Evolutionary conservation across 2,329 filamentous ascomycete genomes (phyloP).

Genomic region (Aspergillus ibericus): DNA sequence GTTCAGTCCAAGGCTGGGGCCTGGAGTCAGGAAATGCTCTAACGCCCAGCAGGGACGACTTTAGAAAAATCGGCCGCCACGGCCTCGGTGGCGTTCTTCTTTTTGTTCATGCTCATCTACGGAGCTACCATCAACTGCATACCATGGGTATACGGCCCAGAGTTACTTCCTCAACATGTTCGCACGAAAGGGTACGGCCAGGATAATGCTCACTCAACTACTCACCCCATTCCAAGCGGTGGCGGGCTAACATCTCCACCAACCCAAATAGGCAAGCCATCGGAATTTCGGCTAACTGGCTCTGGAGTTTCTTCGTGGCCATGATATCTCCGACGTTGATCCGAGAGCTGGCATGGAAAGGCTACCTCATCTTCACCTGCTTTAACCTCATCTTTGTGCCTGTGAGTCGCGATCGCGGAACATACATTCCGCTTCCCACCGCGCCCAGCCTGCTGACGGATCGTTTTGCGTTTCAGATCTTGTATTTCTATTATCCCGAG

Average conservation of each 20-base stretch:
- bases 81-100: constrained; percentile 53
- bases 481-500: constrained; percentile 52
- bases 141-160: constrained; percentile 53
- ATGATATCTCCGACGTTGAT: constrained; percentile 39
- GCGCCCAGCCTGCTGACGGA: background rate
- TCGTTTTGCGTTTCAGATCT: constrained; percentile 21
- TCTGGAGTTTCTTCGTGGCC: constrained; percentile 51
- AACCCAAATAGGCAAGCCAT: constrained; percentile 39
- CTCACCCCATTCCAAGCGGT: constrained; percentile 2
- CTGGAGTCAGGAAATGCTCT: background rate
- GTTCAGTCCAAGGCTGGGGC: background rate
- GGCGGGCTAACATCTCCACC: background rate
- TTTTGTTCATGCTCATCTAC: constrained; percentile 46
- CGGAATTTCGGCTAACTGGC: constrained; percentile 52
- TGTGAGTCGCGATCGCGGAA: constrained; percentile 23
- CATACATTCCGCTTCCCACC: background rate
- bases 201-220: background rate
- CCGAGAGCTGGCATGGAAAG: constrained; percentile 35
- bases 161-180: constrained; percentile 53
- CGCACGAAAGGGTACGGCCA: constrained; percentile 48
- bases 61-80: constrained; percentile 44
- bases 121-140: constrained; percentile 50
- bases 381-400: constrained; percentile 37
- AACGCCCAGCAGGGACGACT: constrained; percentile 19
- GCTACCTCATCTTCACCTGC: constrained; percentile 39